Base-by-base conservation (phyloP, 2,329 filamentous ascomycete species). In the Fusarium brachygibbosum region DNA sequence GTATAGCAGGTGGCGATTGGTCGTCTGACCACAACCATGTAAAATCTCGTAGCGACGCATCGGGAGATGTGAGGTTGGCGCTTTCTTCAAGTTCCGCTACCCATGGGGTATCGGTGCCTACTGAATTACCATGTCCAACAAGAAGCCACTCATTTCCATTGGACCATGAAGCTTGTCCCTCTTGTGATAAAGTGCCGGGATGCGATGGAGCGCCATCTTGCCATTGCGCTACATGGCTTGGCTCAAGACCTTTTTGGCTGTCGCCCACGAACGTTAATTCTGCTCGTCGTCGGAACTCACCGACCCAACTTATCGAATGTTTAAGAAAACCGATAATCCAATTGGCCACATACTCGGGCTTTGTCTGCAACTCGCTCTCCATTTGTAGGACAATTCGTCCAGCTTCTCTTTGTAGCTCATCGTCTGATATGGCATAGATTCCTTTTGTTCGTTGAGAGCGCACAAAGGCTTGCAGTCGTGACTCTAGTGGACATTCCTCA, bases 321-420 rank as follows among this genome's bases (percentile, higher is more conserved):
- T 56, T 37, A 1, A 69, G 53, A 28, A 68, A 46, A 0, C 57
- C 64, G 3, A 53, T 45, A 8, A 70, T 5, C 68, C 68, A 70
- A n/a, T 68, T 70, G 1, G 67, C 68, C 8, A 70, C 63, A 25
- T 52, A 70, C 16, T 70, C 51, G 0, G 67, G 66, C 17, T 66
- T 63, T 3, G 63, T 60, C 17, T 57, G 50, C 4, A 70, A 12
- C 5, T 68, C 58, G 4, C 51, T 66, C n/a, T 70, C 68, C 63
- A 68, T 70, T 16, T 51, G 54, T 2, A 63, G 32, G 4, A 70
- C 49, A 16, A 70, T 65, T 5, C 50, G 31, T 1, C 58, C 54
- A 2, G 68, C 68, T 16, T 68, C 67, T 19, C 45, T 68, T 6
- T 61, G 63, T 13, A 70, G 4, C 8, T 65, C 63, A 3, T 16